phyloP scores from a whole-genome alignment of 2,329 filamentous ascomycete species.

The Graphiopsis chlorocephala region DNA sequence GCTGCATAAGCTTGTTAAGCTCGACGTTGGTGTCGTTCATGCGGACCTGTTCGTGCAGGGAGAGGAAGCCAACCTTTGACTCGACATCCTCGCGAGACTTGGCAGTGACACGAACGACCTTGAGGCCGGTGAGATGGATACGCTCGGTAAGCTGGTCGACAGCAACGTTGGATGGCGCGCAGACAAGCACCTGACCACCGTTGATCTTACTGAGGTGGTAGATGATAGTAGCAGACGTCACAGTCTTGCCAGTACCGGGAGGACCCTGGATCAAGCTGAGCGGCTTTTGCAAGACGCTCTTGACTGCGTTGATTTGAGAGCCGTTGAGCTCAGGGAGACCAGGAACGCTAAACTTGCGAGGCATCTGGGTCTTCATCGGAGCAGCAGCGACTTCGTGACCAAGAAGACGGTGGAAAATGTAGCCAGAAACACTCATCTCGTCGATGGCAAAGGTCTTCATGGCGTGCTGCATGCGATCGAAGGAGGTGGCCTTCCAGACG shows the following conservation, averaged over 20 bases:
- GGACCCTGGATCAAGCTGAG: constrained; percentile 95
- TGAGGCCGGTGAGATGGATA: constrained; percentile 89
- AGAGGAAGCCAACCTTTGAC: constrained; percentile 93
- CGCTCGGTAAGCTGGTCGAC: constrained; percentile 98
- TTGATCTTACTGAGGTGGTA: constrained; percentile 96
- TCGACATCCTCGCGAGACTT: constrained; percentile 99
- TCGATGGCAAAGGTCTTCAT: constrained; percentile 99
- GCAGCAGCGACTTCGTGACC: constrained; percentile 92
- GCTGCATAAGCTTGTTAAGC: constrained; percentile 83
- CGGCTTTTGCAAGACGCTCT: constrained; percentile 88
- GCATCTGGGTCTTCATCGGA: constrained; percentile 91
- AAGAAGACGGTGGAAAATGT: constrained; percentile 95
- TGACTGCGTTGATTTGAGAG: constrained; percentile 95
- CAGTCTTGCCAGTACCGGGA: constrained; percentile 95
- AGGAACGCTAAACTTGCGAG: constrained; percentile 94
- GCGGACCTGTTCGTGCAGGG: constrained; percentile 93
- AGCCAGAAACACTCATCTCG: constrained; percentile 96
- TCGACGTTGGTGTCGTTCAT: constrained; percentile 95
- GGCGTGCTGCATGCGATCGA: constrained; percentile 97
- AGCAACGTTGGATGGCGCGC: constrained; percentile 95
- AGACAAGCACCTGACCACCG: constrained; percentile 90
- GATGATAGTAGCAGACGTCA: constrained; percentile 97
- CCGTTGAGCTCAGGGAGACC: constrained; percentile 91
- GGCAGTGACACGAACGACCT: constrained; percentile 95
- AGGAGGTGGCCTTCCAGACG: constrained; percentile 98